phyloP scores from a whole-genome alignment of 148 eudicot species.

The Bassia scoparia region DNA sequence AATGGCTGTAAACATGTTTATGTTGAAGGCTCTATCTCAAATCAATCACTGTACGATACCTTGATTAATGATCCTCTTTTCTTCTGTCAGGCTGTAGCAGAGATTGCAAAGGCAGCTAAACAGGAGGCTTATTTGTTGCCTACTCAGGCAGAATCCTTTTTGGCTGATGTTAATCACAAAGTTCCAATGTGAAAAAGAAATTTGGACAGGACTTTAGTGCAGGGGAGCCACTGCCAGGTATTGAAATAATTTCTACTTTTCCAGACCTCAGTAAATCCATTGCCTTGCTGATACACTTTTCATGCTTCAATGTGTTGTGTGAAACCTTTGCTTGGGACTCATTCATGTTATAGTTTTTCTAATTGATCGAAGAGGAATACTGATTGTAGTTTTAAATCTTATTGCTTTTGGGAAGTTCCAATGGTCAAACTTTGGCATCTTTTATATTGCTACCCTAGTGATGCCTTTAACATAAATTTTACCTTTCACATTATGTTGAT shows the following conservation, averaged over 20 bases:
- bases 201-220: conserved; percentile 20
- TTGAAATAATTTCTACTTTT: neutral
- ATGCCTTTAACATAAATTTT: neutral
- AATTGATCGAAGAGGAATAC: neutral
- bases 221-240: conserved; percentile 53
- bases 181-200: conserved; percentile 35
- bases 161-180: conserved; percentile 42
- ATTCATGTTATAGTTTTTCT: neutral
- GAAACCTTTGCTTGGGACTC: neutral
- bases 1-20: neutral
- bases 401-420: conserved; percentile 7
- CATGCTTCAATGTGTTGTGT: neutral
- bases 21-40: neutral
- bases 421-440: neutral
- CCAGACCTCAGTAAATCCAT: neutral
- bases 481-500: neutral
- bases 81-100: conserved; percentile 68
- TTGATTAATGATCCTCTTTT: neutral
- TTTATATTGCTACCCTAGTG: neutral
- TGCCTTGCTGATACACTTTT: neutral
- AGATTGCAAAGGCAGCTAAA: conserved; percentile 80
- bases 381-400: neutral
- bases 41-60: neutral
- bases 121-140: conserved; percentile 60
- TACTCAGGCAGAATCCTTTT: conserved; percentile 51